These are phyloP conservation scores for Tricholoma sp. DNA, from an alignment of 768 basidiomycete species.

Conservation along the genomic window DNA sequence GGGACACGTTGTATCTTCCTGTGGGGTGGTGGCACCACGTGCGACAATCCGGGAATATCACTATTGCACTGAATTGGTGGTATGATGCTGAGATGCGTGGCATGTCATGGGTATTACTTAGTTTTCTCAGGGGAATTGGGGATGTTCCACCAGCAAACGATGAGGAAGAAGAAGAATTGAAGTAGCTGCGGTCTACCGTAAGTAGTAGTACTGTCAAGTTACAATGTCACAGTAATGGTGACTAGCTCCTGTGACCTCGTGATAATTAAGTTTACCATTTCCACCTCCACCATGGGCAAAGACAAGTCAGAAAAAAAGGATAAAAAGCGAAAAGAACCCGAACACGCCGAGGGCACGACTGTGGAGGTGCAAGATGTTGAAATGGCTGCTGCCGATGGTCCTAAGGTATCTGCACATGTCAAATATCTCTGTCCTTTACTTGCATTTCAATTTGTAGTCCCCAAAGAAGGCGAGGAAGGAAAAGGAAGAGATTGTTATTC, in stretches of 20 bases:
- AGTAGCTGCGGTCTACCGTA: not conserved
- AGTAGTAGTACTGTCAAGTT: not conserved
- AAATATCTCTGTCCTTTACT: constrained; percentile 3
- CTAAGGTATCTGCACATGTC: constrained; percentile 21
- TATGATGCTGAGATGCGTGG: constrained; percentile 78
- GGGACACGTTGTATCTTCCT: constrained; percentile 87
- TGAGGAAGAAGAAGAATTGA: not conserved
- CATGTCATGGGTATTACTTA: constrained; percentile 64
- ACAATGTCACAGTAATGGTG: too few species aligned
- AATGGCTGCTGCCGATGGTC: constrained; percentile 32
- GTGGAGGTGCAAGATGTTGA: constrained; percentile 39
- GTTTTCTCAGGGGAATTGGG: constrained; percentile 46
- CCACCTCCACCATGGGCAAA: constrained; percentile 47
- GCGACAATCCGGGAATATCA: constrained; percentile 56
- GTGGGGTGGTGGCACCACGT: constrained; percentile 94
- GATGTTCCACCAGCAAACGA: constrained; percentile 35
- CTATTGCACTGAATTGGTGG: constrained; percentile 86
- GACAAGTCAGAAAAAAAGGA: constrained; percentile 77
- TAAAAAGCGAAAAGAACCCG: constrained; percentile 55
- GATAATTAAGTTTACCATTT: not conserved
- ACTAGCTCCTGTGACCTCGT: not conserved
- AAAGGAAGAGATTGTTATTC: constrained; percentile 61
- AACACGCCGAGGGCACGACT: constrained; percentile 31
- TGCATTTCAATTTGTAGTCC: constrained; percentile 21
- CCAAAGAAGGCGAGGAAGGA: constrained; percentile 63